Conservation (phyloP, 805 yeast species). For the Tanozyma kutaoensis region DNA sequence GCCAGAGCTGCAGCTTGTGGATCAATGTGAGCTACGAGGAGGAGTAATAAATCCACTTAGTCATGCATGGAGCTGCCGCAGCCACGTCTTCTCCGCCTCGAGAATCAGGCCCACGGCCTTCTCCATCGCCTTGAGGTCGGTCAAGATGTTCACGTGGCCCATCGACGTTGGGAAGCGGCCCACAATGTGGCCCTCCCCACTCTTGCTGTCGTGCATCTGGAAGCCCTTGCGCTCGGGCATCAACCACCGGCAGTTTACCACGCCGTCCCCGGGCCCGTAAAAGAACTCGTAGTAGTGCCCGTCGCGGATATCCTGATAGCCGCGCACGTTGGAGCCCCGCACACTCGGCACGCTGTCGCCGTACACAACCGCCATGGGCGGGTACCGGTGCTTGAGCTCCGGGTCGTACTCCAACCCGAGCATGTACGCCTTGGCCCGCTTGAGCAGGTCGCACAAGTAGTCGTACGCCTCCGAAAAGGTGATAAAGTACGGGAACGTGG, state of each 20-base stretch:
- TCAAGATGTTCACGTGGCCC: slow-evolving; percentile 74
- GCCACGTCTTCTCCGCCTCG: slow-evolving; percentile 39
- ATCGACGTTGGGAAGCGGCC: slow-evolving; percentile 49
- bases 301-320: slow-evolving; percentile 44
- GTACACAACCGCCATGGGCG: slow-evolving; percentile 74
- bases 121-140: slow-evolving; percentile 62
- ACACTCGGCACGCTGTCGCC: slow-evolving; percentile 80
- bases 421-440: slow-evolving; percentile 43
- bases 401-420: slow-evolving; percentile 42
- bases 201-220: slow-evolving; percentile 11
- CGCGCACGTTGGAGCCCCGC: slow-evolving; percentile 59
- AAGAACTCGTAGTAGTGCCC: slow-evolving; percentile 68
- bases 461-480: slow-evolving; percentile 46
- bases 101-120: slow-evolving; percentile 53
- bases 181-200: slow-evolving; percentile 37
- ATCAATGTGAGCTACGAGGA: slow-evolving; percentile 59
- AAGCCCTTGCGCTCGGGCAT: slow-evolving; percentile 72
- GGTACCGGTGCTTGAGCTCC: slow-evolving; percentile 37
- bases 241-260: slow-evolving; percentile 68
- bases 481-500: slow-evolving; percentile 4
- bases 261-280: slow-evolving; percentile 92
- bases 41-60: slow-evolving; percentile 8
- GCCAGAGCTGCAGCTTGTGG: slow-evolving; percentile 80
- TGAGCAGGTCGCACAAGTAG: slow-evolving; percentile 51
- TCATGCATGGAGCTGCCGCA: background rate